Conservation (phyloP, 2,329 filamentous ascomycete genomes). For the Aspergillus awamori region DNA sequence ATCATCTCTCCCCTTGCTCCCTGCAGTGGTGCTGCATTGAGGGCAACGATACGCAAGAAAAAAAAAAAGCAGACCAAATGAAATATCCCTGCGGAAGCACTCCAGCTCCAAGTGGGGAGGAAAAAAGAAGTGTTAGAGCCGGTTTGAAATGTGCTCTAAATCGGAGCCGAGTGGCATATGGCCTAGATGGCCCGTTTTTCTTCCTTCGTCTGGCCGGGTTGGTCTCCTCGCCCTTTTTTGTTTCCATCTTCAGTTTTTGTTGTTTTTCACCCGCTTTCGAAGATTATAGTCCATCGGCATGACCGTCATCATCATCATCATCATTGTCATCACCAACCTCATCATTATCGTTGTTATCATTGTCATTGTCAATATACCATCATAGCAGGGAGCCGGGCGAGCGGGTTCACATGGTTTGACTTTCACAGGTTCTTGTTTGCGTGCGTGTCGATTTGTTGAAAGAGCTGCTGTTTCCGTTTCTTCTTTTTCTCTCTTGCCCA, state of each 20-base stretch:
- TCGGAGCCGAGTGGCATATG: neutral
- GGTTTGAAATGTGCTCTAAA: slow-evolving; percentile 11
- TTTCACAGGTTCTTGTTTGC: slow-evolving; percentile 5
- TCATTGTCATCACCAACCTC: slow-evolving; percentile 15
- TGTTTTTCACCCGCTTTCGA: slow-evolving; percentile 19
- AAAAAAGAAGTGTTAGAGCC: slow-evolving; percentile 14
- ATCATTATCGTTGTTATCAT: slow-evolving; percentile 18
- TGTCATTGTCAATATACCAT: slow-evolving; percentile 32
- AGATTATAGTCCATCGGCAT: slow-evolving; percentile 25
- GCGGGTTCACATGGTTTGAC: slow-evolving; percentile 22
- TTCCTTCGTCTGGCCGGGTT: slow-evolving; percentile 1
- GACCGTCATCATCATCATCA: slow-evolving; percentile 20
- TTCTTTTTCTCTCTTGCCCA: slow-evolving; percentile 19
- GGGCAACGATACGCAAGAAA: neutral
- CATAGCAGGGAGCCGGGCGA: slow-evolving; percentile 35
- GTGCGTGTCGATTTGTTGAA: slow-evolving; percentile 1
- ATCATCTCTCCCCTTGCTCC: neutral
- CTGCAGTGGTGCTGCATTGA: neutral
- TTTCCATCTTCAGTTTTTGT: slow-evolving; percentile 7
- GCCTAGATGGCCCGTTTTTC: slow-evolving; percentile 3
- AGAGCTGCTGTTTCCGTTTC: neutral
- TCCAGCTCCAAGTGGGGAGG: neutral
- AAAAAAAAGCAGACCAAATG: neutral
- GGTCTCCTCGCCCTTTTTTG: slow-evolving; percentile 11
- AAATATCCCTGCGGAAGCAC: neutral